phyloP scores from a whole-genome alignment of 805 yeast species.

The Ogataea kodamae region DNA sequence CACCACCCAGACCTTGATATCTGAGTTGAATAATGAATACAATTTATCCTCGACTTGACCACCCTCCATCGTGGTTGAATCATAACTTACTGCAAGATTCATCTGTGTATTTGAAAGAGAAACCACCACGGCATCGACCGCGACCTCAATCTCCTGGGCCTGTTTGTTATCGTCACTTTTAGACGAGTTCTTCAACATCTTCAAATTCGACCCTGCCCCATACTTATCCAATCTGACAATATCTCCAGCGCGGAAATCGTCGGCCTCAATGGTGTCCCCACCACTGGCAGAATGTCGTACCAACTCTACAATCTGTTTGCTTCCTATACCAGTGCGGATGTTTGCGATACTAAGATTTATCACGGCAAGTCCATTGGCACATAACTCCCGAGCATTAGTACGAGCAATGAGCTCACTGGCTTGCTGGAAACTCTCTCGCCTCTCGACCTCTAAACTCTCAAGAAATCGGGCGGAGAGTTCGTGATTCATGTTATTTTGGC shows the following conservation, averaged over 20 bases:
- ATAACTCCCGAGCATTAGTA: slow-evolving; percentile 62
- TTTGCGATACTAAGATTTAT: slow-evolving; percentile 59
- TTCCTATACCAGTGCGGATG: slow-evolving; percentile 75
- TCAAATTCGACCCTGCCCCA: slow-evolving; percentile 26
- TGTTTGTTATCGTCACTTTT: slow-evolving; percentile 27
- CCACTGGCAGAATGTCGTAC: slow-evolving; percentile 44
- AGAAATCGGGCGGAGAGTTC: slow-evolving; percentile 37
- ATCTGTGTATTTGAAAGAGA: slow-evolving; percentile 46
- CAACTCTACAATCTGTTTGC: slow-evolving; percentile 65
- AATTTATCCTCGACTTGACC: slow-evolving; percentile 47
- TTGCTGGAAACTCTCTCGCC: slow-evolving; percentile 49
- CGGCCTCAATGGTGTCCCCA: slow-evolving; percentile 34
- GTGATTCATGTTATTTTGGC: slow-evolving; percentile 13
- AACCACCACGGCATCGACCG: slow-evolving; percentile 63
- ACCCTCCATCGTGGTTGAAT: slow-evolving; percentile 24
- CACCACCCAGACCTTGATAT: slow-evolving; percentile 60
- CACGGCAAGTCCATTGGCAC: slow-evolving; percentile 70
- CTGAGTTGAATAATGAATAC: slow-evolving; percentile 41
- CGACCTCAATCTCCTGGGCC: slow-evolving; percentile 22
- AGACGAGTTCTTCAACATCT: slow-evolving; percentile 30
- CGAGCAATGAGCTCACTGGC: slow-evolving; percentile 42
- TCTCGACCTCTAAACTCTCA: slow-evolving; percentile 44
- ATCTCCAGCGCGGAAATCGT: slow-evolving; percentile 70
- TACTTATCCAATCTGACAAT: slow-evolving; percentile 59
- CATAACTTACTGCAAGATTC: slow-evolving; percentile 59